A percentile compares a stretch with the other conserved stretches of the same genome.
Conservation (phyloP, 2,329 filamentous ascomycete genomes). For the Pseudogymnoascus sp. region DNA sequence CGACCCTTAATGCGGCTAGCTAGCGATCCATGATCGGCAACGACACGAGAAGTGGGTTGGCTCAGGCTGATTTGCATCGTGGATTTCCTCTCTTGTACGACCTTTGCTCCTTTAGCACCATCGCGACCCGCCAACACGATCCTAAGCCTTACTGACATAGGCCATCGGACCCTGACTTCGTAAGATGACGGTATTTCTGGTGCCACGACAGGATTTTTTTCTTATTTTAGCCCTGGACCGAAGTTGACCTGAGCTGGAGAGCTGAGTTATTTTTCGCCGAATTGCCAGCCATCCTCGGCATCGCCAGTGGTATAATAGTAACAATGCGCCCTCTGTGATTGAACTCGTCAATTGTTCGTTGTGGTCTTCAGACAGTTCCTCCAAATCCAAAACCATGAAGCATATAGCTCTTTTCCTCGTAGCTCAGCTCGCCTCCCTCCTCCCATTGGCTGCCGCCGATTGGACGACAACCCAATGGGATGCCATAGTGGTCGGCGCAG, state of each 20-base stretch:
- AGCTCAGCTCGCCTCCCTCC: conserved; percentile 1
- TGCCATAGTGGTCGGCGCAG: conserved; percentile 40
- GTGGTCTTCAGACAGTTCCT: neutral
- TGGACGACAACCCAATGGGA: conserved; percentile 26
- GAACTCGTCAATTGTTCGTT: neutral
- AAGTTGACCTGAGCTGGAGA: neutral
- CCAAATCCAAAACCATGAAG: neutral
- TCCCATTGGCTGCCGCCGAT: conserved; percentile 8
- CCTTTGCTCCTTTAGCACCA: neutral
- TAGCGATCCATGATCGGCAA: neutral
- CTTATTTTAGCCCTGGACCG: neutral
- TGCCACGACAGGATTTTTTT: neutral
- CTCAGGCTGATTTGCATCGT: neutral
- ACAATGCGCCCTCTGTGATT: neutral
- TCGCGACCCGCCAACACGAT: conserved; percentile 2
- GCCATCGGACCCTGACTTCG: conserved; percentile 2
- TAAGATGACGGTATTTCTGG: conserved; percentile 2
- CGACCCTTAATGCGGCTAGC: neutral
- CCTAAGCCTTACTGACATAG: neutral
- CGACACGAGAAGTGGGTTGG: neutral
- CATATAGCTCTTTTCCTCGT: neutral
- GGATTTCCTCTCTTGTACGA: neutral
- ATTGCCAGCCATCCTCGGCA: neutral
- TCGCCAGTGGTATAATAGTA: neutral
- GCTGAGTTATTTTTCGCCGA: neutral